Base-by-base conservation (phyloP, 192 early-diverging fungal genomes). In the Linnemannia elongata region DNA sequence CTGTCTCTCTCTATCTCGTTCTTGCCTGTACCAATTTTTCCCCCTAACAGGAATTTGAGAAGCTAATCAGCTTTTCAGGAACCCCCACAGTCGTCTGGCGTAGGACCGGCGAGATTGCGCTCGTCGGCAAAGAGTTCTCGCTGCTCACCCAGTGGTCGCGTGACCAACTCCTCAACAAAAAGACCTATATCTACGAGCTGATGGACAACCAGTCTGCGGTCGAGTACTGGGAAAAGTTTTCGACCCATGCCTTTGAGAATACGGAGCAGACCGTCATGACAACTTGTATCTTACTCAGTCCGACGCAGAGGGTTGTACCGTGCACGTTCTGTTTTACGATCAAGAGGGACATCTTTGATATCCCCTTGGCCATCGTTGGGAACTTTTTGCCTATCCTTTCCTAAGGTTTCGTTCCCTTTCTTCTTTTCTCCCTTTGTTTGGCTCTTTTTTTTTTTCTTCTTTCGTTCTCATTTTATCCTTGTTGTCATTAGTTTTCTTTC, bases 81-180 rank as follows among this genome's bases (percentile, higher is more conserved):
- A 99, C 98, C 36, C 98, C 98, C 8, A 98, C 97, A 7, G 97
- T 98, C 17, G 96, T 99, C 39, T 99, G 98, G 98, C 94, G 98
- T 47, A 93, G 98, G n/a, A 97, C 96, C 3, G 98, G 98, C 55
- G 97, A 99, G 89, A 97, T 99, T 78, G 96, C 94, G 10, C 88
- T 99, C 52, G 98, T 99, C 9, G 98, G 98, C 71, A 99, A 98
- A 85, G 98, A 99, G 84, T 99, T 99, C 81, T 96, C 96, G 12
- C 90, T 99, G 30, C 83, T 99, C 81, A 99, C 98, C 8, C 93
- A 96, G 83, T 99, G 98, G 98, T 89, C 94, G 76, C 94, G 94
- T 47, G 97, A 98, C 42, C 92, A 93, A 85, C 89, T 99, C 49
- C 75, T 97, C 27, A 92, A 90, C 60, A 94, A 95, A 78, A 94